Percentiles rank a stretch among this genome's conserved stretches.
Evolutionary conservation across 2,329 filamentous ascomycete species (phyloP).

Genomic region (Penicillium polonicum): DNA sequence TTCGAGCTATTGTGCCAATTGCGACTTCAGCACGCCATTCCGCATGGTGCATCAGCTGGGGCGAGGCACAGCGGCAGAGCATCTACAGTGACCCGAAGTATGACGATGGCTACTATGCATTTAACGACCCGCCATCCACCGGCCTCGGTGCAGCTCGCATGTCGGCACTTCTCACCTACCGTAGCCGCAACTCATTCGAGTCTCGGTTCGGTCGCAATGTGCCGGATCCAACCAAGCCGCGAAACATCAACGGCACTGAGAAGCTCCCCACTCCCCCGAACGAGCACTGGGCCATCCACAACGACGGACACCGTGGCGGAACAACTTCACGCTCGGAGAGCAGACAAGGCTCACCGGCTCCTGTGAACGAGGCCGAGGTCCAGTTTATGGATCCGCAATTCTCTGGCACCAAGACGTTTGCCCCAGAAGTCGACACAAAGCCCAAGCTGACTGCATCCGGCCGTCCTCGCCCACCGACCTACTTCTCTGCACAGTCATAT

Average conservation of each 20-base stretch:
- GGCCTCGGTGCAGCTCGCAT: constrained; percentile 93
- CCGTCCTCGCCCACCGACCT: constrained; percentile 63
- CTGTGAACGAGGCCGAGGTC: constrained; percentile 27
- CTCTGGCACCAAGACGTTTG: constrained; percentile 60
- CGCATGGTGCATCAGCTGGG: constrained; percentile 61
- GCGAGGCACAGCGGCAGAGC: constrained; percentile 58
- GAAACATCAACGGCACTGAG: constrained; percentile 72
- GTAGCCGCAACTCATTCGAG: constrained; percentile 96
- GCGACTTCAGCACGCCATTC: constrained; percentile 57
- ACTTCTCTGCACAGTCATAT: constrained; percentile 97
- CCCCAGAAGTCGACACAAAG: constrained; percentile 33
- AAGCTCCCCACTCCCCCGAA: constrained; percentile 62
- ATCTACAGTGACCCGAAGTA: constrained; percentile 99
- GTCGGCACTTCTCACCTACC: constrained; percentile 92
- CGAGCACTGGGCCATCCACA: constrained; percentile 77
- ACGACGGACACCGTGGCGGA: constrained; percentile 71
- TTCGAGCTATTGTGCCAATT: constrained; percentile 55
- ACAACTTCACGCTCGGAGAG: constrained; percentile 52
- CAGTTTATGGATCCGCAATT: constrained; percentile 66
- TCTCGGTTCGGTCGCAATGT: constrained; percentile 90
- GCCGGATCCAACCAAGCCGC: constrained; percentile 77
- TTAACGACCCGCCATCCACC: constrained; percentile 79
- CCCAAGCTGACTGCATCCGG: constrained; percentile 23
- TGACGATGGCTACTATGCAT: constrained; percentile 91
- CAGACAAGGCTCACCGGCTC: constrained; percentile 30